phyloP scores from a whole-genome alignment of 148 eudicot genomes.

The Limonium bicolor region DNA sequence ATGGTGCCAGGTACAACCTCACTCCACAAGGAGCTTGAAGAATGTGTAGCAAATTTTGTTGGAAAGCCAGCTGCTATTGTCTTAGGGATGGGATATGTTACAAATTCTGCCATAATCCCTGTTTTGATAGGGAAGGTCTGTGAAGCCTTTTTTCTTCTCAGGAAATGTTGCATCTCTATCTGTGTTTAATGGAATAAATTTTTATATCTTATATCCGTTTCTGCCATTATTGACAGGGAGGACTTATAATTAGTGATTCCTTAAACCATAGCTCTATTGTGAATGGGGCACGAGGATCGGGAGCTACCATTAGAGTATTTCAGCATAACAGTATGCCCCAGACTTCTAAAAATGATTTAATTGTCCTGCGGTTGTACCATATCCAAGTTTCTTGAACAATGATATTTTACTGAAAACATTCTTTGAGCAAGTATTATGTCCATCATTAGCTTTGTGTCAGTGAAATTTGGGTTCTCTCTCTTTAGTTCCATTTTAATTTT shows the following conservation, averaged over 20 bases:
- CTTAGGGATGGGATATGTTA: slow-evolving; percentile 87
- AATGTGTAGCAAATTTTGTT: slow-evolving; percentile 73
- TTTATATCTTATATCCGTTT: no score
- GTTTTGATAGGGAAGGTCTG: slow-evolving; percentile 73
- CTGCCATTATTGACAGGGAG: slow-evolving; percentile 60
- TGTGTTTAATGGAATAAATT: no score
- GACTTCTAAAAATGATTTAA: no score
- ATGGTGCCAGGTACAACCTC: slow-evolving; percentile 50
- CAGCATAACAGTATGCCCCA: slow-evolving; percentile 90
- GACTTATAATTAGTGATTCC: slow-evolving; percentile 92
- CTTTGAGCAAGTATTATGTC: no score
- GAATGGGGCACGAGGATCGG: slow-evolving; percentile 95
- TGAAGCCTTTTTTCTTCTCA: neutral
- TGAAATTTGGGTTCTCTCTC: no score
- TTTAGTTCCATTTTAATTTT: no score
- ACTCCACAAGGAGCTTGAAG: slow-evolving; percentile 64
- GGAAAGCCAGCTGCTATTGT: slow-evolving; percentile 80
- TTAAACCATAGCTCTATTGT: slow-evolving; percentile 88
- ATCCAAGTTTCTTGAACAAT: no score
- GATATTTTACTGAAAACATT: no score
- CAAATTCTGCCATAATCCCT: slow-evolving; percentile 94
- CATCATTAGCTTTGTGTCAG: no score
- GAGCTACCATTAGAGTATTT: slow-evolving; percentile 72
- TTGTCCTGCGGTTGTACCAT: no score
- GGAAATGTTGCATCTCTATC: neutral